Evolutionary conservation across 2,329 filamentous ascomycete genomes (phyloP), one percentile per base, ranked within the genome.

Genomic region (Bipolaris bicolor): DNA sequence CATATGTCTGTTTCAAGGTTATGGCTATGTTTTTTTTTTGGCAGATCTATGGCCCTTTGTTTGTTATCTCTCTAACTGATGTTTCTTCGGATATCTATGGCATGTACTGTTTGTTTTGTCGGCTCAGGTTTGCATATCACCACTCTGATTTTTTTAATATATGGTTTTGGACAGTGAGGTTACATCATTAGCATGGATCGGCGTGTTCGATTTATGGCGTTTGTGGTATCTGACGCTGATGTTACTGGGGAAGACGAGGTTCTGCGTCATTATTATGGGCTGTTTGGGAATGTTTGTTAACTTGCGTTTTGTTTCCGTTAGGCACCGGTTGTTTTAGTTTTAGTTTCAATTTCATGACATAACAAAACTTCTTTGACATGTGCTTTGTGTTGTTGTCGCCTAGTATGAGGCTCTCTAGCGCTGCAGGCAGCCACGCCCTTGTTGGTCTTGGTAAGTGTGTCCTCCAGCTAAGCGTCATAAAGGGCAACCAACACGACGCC

Each of bases 131-230:
- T 57, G 48, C 52, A 50, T 52, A 56, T 63, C 47, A 52, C 54
- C 54, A 60, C 58, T 56, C 58, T 48, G 41, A 31, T 45, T 45
- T n/a, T 53, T 49, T 55, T 58, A 55, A 58, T 52, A 44, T 24
- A 58, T 41, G 36, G 29, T 52, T 53, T 51, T 57, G 20, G 40
- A 43, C 39, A 53, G 16, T 11, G 40, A 46, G 22, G 43, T 39
- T 47, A 48, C 49, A 49, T 34, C 18, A 49, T 45, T 40, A 58
- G 53, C 53, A 58, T 55, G 44, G 48, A 39, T 37, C 52, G 50
- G 50, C 49, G 60, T 47, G 58, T 57, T 63, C 22, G 44, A 57
- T 22, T 55, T 40, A 37, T 48, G 55, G 56, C 49, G 62, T 54
- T 61, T 49, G 34, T 24, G 55, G 49, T 34, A 44, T 7, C 46